Conservation (phyloP, 1,284 basidiomycete genomes). For the Cryptococcus amylolentus region DNA sequence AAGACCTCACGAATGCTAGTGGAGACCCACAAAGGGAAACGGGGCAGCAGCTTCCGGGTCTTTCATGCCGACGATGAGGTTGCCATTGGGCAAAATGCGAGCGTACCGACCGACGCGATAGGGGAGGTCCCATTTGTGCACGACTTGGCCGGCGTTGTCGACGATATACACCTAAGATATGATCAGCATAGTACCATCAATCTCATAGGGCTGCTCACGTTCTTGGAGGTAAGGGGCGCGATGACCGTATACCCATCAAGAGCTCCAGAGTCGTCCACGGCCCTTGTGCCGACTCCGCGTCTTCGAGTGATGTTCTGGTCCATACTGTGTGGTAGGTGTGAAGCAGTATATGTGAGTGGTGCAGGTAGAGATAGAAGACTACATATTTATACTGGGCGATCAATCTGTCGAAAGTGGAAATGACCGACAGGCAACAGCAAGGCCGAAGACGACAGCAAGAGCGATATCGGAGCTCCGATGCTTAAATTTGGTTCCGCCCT, state of each 20-base stretch:
- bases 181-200: neutral
- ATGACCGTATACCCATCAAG: slow-evolving; percentile 20
- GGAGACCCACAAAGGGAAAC: slow-evolving; percentile 16
- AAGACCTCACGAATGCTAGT: neutral
- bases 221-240: slow-evolving; percentile 20
- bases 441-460: neutral
- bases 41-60: slow-evolving; percentile 20
- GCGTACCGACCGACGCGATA: slow-evolving; percentile 21
- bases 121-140: slow-evolving; percentile 18
- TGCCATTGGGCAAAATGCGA: slow-evolving; percentile 17
- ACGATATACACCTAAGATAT: slow-evolving; percentile 14
- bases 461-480: too few relatives aligned
- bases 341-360: too few relatives aligned
- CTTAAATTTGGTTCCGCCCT: too few relatives aligned
- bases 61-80: slow-evolving; percentile 21
- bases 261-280: slow-evolving; percentile 14
- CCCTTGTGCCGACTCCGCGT: slow-evolving; percentile 17
- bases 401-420: neutral
- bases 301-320: slow-evolving; percentile 22
- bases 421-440: neutral
- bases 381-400: neutral
- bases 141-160: slow-evolving; percentile 18
- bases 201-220: neutral
- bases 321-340: slow-evolving; percentile 4
- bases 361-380: neutral